Evolutionary conservation across 179 eudicot species (phyloP).

Genomic region (Nepenthes alata): DNA sequence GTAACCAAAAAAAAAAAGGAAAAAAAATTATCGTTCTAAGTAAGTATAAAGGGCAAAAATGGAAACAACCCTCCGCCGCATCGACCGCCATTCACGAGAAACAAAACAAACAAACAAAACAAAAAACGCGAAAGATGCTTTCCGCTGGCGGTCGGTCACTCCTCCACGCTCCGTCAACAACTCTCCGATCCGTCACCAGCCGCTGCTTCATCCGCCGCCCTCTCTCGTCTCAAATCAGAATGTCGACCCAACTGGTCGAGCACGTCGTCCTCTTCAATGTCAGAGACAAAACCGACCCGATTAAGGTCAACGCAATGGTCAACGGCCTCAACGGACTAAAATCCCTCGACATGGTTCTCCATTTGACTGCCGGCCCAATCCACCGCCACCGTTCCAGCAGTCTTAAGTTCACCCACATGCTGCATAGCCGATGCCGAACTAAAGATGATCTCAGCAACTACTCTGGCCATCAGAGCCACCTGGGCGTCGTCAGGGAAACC

Average conservation of each 20-base stretch:
- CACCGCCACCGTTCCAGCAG: conserved; percentile 26
- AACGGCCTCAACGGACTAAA: conserved; percentile 37
- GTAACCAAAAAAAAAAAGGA: no score
- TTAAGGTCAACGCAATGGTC: conserved; percentile 41
- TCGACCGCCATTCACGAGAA: no score
- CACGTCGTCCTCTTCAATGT: conserved; percentile 75
- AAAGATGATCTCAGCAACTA: conserved; percentile 45
- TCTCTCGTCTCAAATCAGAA: conserved; percentile 11
- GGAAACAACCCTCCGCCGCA: no score
- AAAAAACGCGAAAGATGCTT: conserved; percentile 5
- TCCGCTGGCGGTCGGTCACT: not conserved
- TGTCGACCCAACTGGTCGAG: conserved; percentile 30
- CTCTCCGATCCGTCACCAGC: conserved; percentile 10
- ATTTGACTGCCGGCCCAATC: conserved; percentile 48
- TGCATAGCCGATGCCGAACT: conserved; percentile 57
- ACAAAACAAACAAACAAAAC: no score
- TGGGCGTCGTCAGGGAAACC: conserved; percentile 30
- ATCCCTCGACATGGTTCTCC: conserved; percentile 38
- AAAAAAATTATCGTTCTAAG: no score
- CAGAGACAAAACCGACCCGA: conserved; percentile 39
- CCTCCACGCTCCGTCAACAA: conserved; percentile 3
- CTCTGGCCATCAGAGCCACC: conserved; percentile 50
- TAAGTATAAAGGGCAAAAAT: no score
- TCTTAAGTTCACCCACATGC: conserved; percentile 53
- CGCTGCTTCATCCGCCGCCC: conserved; percentile 13